A percentile compares a stretch with the other conserved stretches of the same genome.
Evolutionary conservation across 169 alveolate genomes (phyloP).

Genomic region (Plasmodium ovale): DNA sequence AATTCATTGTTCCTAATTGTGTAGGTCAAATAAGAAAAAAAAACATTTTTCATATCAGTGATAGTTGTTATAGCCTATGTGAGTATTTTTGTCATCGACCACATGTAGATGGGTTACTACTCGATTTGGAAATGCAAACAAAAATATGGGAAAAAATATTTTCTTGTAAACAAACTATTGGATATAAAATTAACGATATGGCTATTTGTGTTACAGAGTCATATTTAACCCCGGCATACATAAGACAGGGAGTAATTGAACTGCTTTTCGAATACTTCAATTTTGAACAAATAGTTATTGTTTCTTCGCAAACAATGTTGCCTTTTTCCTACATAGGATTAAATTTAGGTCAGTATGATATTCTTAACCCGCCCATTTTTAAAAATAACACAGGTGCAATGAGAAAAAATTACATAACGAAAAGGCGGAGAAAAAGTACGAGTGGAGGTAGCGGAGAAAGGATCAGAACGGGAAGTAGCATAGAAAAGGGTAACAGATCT

Average conservation of each 20-base stretch:
- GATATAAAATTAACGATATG: constrained; percentile 66
- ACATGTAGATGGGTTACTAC: constrained; percentile 80
- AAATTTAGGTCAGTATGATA: constrained; percentile 80
- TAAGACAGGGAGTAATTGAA: constrained; percentile 88
- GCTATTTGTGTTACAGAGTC: constrained; percentile 87
- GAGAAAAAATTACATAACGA: constrained; percentile 1
- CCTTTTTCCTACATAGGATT: constrained; percentile 83
- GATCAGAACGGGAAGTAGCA: not conserved
- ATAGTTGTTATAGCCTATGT: constrained; percentile 84
- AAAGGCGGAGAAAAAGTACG: constrained; percentile 8
- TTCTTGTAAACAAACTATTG: constrained; percentile 49
- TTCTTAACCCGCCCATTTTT: constrained; percentile 67
- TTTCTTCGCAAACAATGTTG: constrained; percentile 87
- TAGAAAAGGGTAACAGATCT: not conserved
- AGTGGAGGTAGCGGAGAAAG: not conserved
- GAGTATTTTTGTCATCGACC: constrained; percentile 90
- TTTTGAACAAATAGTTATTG: constrained; percentile 79
- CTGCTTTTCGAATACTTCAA: constrained; percentile 87
- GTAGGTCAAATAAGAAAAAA: constrained; percentile 88
- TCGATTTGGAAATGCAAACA: constrained; percentile 88
- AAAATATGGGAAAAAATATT: constrained; percentile 87
- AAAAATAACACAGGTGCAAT: not conserved
- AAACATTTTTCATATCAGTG: constrained; percentile 78
- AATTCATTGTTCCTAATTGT: constrained; percentile 86
- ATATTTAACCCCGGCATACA: constrained; percentile 86